A percentile compares a stretch with the other conserved stretches of the same genome.
These are phyloP conservation scores for Jamesozyma hellenica DNA, from an alignment of 805 yeast genomes.

Conservation along the genomic window DNA sequence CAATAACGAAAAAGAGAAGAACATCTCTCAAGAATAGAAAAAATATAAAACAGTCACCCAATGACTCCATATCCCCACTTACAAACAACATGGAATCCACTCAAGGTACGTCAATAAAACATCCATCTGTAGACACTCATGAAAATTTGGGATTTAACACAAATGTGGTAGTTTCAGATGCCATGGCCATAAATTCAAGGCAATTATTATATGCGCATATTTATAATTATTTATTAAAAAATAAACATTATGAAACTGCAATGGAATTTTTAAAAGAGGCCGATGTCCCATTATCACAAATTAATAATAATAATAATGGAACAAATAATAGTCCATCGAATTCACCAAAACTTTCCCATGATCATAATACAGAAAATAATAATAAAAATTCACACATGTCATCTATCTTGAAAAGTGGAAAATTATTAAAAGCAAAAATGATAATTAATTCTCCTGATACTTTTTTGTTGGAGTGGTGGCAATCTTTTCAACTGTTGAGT, in stretches of 20 bases:
- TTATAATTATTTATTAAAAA: constrained; percentile 39
- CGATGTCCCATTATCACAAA: constrained; percentile 31
- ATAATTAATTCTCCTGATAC: constrained; percentile 37
- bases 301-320: constrained; percentile 4
- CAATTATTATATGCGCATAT: constrained; percentile 44
- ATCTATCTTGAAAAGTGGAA: constrained; percentile 3
- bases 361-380: constrained; percentile 7
- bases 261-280: constrained; percentile 37
- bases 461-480: constrained; percentile 50
- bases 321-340: background rate
- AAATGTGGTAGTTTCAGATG: constrained; percentile 31
- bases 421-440: constrained; percentile 26
- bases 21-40: background rate
- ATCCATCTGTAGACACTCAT: background rate
- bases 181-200: constrained; percentile 38
- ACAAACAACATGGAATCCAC: background rate
- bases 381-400: constrained; percentile 17
- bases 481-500: constrained; percentile 38
- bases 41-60: background rate
- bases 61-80: background rate
- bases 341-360: background rate
- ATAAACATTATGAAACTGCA: constrained; percentile 42
- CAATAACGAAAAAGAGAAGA: background rate
- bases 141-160: constrained; percentile 3
- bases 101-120: background rate